Conservation (phyloP, 2,329 filamentous ascomycete genomes). For the Ceratocystis huliohia region DNA sequence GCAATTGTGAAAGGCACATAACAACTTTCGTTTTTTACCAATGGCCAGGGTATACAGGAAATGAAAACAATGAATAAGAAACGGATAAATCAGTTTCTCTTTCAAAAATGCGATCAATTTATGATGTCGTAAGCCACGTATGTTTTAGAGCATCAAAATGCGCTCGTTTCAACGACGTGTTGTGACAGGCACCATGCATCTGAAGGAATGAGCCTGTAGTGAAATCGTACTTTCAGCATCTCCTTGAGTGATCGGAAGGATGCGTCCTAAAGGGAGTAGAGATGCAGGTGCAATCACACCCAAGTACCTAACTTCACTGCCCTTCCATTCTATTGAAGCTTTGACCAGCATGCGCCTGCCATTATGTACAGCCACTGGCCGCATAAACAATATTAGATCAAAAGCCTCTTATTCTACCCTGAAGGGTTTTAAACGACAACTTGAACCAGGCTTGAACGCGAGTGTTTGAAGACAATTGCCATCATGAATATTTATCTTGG, state of each 20-base stretch:
- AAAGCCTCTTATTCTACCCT: not conserved
- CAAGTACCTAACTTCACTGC: not conserved
- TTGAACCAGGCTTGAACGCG: not conserved
- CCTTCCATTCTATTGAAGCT: not conserved
- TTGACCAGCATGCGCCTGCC: not conserved
- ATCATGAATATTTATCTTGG: not conserved
- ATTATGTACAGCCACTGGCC: not conserved
- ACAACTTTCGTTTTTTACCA: conserved; percentile 13
- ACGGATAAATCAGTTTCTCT: not conserved
- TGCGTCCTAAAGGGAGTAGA: not conserved
- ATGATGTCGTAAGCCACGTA: not conserved
- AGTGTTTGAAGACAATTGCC: not conserved
- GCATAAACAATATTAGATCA: not conserved
- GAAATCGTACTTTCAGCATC: not conserved
- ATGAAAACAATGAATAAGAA: conserved; percentile 8
- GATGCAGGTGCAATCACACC: conserved; percentile 7
- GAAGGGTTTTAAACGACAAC: not conserved
- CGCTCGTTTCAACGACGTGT: too few relatives aligned
- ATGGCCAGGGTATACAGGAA: not conserved
- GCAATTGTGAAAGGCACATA: not conserved
- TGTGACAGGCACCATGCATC: not conserved
- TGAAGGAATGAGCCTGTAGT: not conserved
- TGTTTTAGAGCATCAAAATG: not conserved
- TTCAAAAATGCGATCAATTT: not conserved
- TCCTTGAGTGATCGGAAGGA: not conserved